phyloP scores from a whole-genome alignment of 139 green algal genomes.

The Pleodorina starrii region DNA sequence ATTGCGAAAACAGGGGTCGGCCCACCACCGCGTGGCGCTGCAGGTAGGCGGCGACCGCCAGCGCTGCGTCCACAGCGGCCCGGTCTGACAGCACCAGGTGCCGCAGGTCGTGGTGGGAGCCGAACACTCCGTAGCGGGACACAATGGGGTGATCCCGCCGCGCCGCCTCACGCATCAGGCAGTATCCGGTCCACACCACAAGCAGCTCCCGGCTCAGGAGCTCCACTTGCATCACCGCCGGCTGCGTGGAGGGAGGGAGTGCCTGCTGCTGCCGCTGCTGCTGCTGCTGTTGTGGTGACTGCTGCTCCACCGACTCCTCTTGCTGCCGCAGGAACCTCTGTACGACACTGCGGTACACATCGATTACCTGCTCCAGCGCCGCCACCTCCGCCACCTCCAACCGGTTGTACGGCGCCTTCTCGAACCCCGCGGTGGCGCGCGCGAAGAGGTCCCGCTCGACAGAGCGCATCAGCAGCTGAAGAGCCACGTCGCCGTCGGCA shows the following conservation, averaged over 20 bases:
- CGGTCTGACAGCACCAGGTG: conserved; percentile 68
- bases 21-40: conserved; percentile 4
- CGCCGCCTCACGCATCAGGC: conserved; percentile 41
- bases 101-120: conserved; percentile 54
- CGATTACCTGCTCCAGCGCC: conserved; percentile 49
- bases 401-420: neutral
- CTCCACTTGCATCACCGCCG: conserved; percentile 54
- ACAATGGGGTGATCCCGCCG: conserved; percentile 26
- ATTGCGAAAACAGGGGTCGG: conserved; percentile 38
- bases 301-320: too few species aligned
- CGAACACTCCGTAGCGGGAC: conserved; percentile 29
- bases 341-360: conserved; percentile 47
- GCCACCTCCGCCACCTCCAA: conserved; percentile 34
- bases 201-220: conserved; percentile 65
- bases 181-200: conserved; percentile 65
- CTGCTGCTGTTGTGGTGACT: neutral
- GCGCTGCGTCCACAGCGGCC: conserved; percentile 48
- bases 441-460: conserved; percentile 61
- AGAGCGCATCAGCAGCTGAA: conserved; percentile 51
- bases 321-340: conserved; percentile 9
- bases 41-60: conserved; percentile 66
- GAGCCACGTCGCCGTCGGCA: neutral
- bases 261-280: neutral
- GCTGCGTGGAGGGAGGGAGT: neutral
- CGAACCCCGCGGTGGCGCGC: conserved; percentile 30